phyloP scores from a whole-genome alignment of 2,329 filamentous ascomycete genomes.

The Monosporascus ibericus region DNA sequence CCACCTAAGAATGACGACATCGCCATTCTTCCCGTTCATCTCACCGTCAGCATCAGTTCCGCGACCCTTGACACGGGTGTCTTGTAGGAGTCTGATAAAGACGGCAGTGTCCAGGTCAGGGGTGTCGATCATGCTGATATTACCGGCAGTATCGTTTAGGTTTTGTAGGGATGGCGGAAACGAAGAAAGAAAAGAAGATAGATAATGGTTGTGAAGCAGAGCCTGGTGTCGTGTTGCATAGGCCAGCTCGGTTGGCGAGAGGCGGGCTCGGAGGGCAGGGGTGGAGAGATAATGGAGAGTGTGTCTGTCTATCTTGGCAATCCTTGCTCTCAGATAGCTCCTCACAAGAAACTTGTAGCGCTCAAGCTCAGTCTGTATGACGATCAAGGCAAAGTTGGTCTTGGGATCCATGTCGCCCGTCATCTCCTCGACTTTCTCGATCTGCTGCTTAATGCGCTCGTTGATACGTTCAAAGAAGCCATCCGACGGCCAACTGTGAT shows the following conservation, averaged over 20 bases:
- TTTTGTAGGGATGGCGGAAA: conserved; percentile 77
- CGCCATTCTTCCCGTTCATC: conserved; percentile 52
- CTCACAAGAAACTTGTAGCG: conserved; percentile 87
- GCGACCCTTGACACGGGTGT: conserved; percentile 51
- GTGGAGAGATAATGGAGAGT: conserved; percentile 66
- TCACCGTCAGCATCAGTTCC: conserved; percentile 59
- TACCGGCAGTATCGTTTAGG: conserved; percentile 84
- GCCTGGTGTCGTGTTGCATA: conserved; percentile 84
- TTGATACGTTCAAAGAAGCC: conserved; percentile 78
- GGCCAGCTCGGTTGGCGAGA: conserved; percentile 71
- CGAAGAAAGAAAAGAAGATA: conserved; percentile 72
- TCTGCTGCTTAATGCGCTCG: conserved; percentile 62
- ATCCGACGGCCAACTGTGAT: conserved; percentile 55
- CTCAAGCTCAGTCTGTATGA: conserved; percentile 94
- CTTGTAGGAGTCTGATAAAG: conserved; percentile 68
- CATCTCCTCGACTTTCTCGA: conserved; percentile 67
- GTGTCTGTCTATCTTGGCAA: conserved; percentile 82
- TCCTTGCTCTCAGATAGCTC: conserved; percentile 73
- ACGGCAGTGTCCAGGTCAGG: conserved; percentile 81
- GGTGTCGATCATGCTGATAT: conserved; percentile 84
- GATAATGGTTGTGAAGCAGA: conserved; percentile 78
- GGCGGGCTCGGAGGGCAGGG: conserved; percentile 47
- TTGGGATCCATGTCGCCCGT: conserved; percentile 83
- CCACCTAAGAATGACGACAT: conserved; percentile 66
- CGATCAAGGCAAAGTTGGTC: conserved; percentile 87